Conservation (phyloP, 768 basidiomycete species). For the Termitomyces sp. region DNA sequence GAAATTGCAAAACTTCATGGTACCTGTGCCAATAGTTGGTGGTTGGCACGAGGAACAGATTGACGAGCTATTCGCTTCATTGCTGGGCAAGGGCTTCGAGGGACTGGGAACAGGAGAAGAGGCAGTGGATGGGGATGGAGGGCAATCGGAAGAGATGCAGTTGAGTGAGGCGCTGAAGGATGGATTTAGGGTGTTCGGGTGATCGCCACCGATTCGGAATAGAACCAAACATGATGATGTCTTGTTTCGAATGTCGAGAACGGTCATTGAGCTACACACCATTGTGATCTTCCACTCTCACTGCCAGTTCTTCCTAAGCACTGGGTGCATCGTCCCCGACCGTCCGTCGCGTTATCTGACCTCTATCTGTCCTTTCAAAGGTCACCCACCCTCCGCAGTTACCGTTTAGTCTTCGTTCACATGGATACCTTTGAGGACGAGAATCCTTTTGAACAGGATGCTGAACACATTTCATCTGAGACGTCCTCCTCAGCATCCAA, state of each 20-base stretch:
- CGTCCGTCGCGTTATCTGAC: not conserved
- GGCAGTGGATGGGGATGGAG: constrained; percentile 21
- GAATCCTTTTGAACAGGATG: constrained; percentile 61
- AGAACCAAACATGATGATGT: constrained; percentile 34
- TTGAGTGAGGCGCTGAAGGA: constrained; percentile 30
- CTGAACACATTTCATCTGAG: constrained; percentile 40
- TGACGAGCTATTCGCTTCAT: constrained; percentile 87
- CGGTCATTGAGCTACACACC: not conserved
- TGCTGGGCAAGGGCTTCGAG: constrained; percentile 76
- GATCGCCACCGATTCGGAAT: constrained; percentile 33
- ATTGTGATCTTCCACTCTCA: not conserved
- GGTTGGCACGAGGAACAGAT: constrained; percentile 96
- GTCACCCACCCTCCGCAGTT: constrained; percentile 7
- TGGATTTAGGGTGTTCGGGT: constrained; percentile 63
- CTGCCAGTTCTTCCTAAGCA: not conserved
- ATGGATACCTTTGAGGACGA: constrained; percentile 60
- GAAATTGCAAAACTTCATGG: constrained; percentile 96
- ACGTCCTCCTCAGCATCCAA: constrained; percentile 47
- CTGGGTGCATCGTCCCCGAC: not conserved
- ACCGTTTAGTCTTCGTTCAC: not conserved
- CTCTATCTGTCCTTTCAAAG: not conserved
- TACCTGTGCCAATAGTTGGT: constrained; percentile 66
- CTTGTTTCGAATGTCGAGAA: constrained; percentile 4
- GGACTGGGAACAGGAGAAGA: constrained; percentile 22
- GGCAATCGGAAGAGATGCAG: constrained; percentile 25